These are phyloP conservation scores for Umbelopsis isabellina DNA, from an alignment of 192 early-diverging fungal genomes.

Conservation along the genomic window DNA sequence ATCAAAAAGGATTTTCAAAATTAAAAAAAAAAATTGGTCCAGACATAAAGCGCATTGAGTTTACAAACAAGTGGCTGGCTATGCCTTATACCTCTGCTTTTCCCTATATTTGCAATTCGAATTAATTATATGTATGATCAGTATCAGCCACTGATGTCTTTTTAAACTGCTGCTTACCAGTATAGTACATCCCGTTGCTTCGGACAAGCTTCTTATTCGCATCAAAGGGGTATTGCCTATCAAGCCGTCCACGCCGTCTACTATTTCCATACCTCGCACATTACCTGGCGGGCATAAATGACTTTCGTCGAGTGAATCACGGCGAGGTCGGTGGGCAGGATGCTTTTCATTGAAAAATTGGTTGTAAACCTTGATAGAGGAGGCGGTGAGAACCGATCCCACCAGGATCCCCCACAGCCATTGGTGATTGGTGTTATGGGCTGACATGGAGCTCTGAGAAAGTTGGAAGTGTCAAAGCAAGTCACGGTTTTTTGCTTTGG, in stretches of 20 bases:
- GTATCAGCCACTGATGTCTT: background rate
- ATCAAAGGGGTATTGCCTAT: conserved; percentile 94
- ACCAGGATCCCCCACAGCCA: conserved; percentile 18
- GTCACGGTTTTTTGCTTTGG: background rate
- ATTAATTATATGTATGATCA: background rate
- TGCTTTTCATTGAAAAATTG: background rate
- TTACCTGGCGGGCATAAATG: conserved; percentile 2
- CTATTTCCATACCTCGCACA: conserved; percentile 36
- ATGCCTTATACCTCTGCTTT: conserved; percentile 43
- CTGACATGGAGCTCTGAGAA: background rate
- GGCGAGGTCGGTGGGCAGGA: background rate
- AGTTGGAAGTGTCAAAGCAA: background rate
- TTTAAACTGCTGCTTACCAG: conserved; percentile 52
- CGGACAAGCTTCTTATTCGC: conserved; percentile 81
- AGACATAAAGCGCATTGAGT: background rate
- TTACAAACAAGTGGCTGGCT: background rate
- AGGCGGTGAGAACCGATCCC: conserved; percentile 7
- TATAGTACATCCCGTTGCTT: conserved; percentile 90
- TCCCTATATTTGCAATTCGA: conserved; percentile 28
- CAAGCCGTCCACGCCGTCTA: conserved; percentile 76
- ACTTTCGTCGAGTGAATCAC: background rate
- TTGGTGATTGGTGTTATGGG: background rate
- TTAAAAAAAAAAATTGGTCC: too few relatives aligned
- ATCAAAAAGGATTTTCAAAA: too few relatives aligned
- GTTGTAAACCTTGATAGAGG: background rate